Evolutionary conservation across 1,139 yeast species (phyloP).

Genomic region (Keqinozyma sinolaborantium): DNA sequence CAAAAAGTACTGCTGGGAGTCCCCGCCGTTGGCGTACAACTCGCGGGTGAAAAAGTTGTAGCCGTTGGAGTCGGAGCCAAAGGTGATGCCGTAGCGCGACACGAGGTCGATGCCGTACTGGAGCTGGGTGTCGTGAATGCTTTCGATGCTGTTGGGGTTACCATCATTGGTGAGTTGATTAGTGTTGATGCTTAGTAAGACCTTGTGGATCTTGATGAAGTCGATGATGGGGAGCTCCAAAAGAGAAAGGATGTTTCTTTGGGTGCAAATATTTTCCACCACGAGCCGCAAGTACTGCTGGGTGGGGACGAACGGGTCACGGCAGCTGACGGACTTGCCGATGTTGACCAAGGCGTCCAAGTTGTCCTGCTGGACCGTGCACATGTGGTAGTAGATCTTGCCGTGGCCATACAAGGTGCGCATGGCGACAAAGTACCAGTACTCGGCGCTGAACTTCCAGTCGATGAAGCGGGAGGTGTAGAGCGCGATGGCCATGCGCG

Average conservation of each 20-base stretch:
- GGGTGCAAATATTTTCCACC: slow-evolving; percentile 74
- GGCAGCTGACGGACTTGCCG: slow-evolving; percentile 73
- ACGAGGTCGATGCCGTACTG: slow-evolving; percentile 62
- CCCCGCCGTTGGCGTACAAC: slow-evolving; percentile 39
- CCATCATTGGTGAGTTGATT: slow-evolving; percentile 28
- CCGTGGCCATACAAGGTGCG: slow-evolving; percentile 75
- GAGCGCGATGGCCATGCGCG: slow-evolving; percentile 79
- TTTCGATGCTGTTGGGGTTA: slow-evolving; percentile 17
- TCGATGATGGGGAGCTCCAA: slow-evolving; percentile 62
- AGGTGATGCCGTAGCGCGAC: slow-evolving; percentile 63
- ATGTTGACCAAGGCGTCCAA: slow-evolving; percentile 74
- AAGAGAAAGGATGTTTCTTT: slow-evolving; percentile 58
- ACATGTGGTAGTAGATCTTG: slow-evolving; percentile 75
- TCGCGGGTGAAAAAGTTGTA: slow-evolving; percentile 57
- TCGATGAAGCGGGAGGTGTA: slow-evolving; percentile 75
- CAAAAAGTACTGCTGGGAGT: slow-evolving; percentile 29
- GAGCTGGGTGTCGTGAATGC: slow-evolving; percentile 39
- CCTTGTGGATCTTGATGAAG: slow-evolving; percentile 63
- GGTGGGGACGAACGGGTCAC: slow-evolving; percentile 81
- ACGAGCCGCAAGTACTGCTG: slow-evolving; percentile 71
- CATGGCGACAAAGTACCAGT: slow-evolving; percentile 73
- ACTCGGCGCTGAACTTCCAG: slow-evolving; percentile 76
- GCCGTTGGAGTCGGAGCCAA: slow-evolving; percentile 68
- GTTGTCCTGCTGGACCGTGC: slow-evolving; percentile 79
- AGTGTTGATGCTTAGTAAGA: slow-evolving; percentile 48